These are phyloP conservation scores for Lactarius tabidus DNA, from an alignment of 768 basidiomycete genomes.

Conservation along the genomic window DNA sequence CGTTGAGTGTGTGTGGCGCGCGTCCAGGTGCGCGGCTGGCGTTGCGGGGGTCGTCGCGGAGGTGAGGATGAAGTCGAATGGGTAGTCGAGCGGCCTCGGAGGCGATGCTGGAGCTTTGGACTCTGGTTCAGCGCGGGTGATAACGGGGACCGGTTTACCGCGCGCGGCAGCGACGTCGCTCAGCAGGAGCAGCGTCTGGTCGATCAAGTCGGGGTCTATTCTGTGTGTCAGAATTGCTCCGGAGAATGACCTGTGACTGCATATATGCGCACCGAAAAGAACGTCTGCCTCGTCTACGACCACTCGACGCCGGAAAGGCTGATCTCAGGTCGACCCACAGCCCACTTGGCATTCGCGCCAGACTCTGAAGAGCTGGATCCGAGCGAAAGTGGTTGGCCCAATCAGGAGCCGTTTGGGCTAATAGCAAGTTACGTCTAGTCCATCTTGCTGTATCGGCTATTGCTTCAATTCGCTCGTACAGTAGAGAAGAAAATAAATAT, in stretches of 20 bases:
- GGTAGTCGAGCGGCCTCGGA: no score
- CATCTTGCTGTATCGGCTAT: no score
- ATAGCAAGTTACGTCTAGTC: no score
- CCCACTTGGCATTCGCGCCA: conserved; percentile 33
- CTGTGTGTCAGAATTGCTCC: background rate
- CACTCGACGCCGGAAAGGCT: conserved; percentile 71
- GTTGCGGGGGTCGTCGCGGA: no score
- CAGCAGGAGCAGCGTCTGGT: conserved; percentile 64
- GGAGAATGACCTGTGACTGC: background rate
- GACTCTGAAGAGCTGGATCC: background rate
- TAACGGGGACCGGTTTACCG: conserved; percentile 41
- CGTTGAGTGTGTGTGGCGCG: conserved; percentile 55
- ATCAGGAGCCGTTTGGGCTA: no score
- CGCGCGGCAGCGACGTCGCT: conserved; percentile 65
- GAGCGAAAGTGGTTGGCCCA: no score
- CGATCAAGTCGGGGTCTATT: conserved; percentile 77
- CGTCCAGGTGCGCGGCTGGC: conserved; percentile 37
- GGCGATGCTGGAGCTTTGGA: conserved; percentile 1
- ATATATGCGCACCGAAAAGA: conserved; percentile 61
- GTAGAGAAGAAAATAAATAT: no score
- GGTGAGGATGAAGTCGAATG: no score
- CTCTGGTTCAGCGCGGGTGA: background rate
- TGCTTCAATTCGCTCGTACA: no score
- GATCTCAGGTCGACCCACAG: conserved; percentile 50
- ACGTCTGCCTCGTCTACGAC: conserved; percentile 91